Conservation (phyloP, 1,139 yeast species). For the Maudiozyma humilis region DNA sequence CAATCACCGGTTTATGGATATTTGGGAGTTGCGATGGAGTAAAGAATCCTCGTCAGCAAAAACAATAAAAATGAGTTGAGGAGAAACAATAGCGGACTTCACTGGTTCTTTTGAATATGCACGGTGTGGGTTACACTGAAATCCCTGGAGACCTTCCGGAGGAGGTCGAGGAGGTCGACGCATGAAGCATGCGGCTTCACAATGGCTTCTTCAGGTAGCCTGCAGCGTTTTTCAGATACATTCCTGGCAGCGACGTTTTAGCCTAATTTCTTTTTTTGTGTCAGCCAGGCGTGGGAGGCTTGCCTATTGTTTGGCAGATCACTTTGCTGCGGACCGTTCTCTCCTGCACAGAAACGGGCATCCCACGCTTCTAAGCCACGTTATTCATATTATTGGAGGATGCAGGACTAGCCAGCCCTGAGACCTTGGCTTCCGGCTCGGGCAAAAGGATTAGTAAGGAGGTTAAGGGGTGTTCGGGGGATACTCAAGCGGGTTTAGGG, state of each 20-base stretch:
- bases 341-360: background rate
- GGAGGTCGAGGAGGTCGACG: background rate
- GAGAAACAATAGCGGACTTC: background rate
- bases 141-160: background rate
- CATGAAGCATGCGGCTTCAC: background rate
- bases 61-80: background rate
- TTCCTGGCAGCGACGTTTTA: background rate
- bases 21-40: background rate
- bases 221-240: background rate
- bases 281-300: background rate
- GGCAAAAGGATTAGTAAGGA: background rate
- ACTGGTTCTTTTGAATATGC: background rate
- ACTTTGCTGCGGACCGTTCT: slow-evolving; percentile 2
- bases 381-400: no score
- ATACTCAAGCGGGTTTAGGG: no score
- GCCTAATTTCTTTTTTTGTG: background rate
- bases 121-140: background rate
- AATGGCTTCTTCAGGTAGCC: background rate
- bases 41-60: background rate
- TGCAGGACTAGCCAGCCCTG: no score
- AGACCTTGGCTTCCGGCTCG: no score
- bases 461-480: background rate
- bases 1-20: background rate
- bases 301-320: slow-evolving; percentile 4
- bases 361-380: no score